Evolutionary conservation across 306 rosid genomes (phyloP).

Genomic region (Benincasa hispida): DNA sequence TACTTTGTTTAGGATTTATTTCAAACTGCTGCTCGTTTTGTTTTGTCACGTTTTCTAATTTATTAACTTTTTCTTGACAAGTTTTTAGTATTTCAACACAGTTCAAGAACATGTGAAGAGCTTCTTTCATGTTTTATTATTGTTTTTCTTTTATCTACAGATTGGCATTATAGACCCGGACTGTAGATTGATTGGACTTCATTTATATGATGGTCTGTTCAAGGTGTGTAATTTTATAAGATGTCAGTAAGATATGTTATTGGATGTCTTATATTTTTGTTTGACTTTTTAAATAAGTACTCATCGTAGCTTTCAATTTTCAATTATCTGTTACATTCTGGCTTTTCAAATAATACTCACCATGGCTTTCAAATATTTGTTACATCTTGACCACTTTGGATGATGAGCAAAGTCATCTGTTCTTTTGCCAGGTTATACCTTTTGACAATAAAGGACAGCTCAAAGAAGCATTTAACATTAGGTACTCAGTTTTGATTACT

Average conservation of each 20-base stretch:
- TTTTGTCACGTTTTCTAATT: neutral
- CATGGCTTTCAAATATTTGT: neutral
- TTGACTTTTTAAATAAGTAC: neutral
- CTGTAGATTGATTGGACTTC: constrained; percentile 94
- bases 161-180: constrained; percentile 98
- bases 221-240: constrained; percentile 37
- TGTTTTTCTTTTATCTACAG: constrained; percentile 29
- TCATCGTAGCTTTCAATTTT: neutral
- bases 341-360: neutral
- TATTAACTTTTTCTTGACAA: neutral
- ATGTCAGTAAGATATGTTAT: neutral
- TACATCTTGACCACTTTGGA: constrained; percentile 2
- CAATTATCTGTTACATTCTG: neutral
- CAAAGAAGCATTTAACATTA: constrained; percentile 93
- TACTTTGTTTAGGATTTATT: neutral
- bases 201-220: constrained; percentile 89
- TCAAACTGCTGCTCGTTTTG: neutral
- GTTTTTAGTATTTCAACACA: neutral
- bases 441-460: constrained; percentile 94
- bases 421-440: constrained; percentile 70
- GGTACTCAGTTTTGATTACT: constrained; percentile 30
- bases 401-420: constrained; percentile 1
- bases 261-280: neutral
- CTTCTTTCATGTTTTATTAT: neutral
- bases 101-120: neutral